Conservation (phyloP, 2,329 filamentous ascomycete genomes). For the Aspergillus costaricaensis region DNA sequence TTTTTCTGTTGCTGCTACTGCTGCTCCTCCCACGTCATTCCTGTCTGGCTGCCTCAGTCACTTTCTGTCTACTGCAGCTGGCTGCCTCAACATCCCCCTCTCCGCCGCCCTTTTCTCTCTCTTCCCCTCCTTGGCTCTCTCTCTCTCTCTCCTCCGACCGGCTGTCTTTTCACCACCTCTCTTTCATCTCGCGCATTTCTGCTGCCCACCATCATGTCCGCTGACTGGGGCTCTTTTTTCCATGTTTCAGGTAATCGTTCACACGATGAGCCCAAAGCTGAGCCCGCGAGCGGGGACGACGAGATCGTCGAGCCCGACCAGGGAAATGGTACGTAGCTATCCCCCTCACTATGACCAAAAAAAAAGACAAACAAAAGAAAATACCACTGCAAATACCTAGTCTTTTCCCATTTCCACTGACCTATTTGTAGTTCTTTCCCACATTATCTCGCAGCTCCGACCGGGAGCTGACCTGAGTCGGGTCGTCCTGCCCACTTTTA, state of each 20-base stretch:
- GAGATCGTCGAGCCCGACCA: slow-evolving; percentile 89
- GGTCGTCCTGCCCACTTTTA: slow-evolving; percentile 94
- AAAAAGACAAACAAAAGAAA: not conserved
- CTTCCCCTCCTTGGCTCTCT: slow-evolving; percentile 9
- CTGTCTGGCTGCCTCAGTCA: slow-evolving; percentile 2
- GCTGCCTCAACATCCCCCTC: not conserved
- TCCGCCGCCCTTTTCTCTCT: not conserved
- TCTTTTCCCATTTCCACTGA: slow-evolving; percentile 7
- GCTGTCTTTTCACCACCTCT: slow-evolving; percentile 3
- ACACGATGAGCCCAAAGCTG: slow-evolving; percentile 53
- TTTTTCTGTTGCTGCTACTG: not conserved
- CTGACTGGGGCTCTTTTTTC: slow-evolving; percentile 30
- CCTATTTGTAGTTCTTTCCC: slow-evolving; percentile 71
- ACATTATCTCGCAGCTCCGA: slow-evolving; percentile 95
- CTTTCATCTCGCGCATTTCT: not conserved
- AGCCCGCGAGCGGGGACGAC: slow-evolving; percentile 60
- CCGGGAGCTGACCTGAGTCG: slow-evolving; percentile 93
- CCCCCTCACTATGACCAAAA: not conserved
- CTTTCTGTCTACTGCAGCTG: not conserved
- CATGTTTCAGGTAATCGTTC: slow-evolving; percentile 51
- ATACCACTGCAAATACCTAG: not conserved
- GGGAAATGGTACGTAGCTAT: slow-evolving; percentile 72
- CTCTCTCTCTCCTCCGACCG: slow-evolving; percentile 5
- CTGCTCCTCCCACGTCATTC: slow-evolving; percentile 22
- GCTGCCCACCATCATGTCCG: slow-evolving; percentile 24